phyloP scores from a whole-genome alignment of 768 basidiomycete species.

The Boletus vermiculosoides region DNA sequence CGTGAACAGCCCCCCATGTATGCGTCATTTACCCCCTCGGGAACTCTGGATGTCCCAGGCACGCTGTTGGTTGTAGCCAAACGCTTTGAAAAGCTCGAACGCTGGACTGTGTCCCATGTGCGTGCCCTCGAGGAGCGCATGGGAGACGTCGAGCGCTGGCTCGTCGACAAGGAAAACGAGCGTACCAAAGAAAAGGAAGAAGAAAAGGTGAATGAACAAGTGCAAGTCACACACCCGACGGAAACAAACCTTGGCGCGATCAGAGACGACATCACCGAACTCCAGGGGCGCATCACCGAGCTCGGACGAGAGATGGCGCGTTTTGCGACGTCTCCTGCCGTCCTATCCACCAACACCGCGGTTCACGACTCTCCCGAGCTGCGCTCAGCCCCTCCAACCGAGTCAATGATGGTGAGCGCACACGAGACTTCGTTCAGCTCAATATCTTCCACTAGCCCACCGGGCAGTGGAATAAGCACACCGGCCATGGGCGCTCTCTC shows the following conservation, averaged over 20 bases:
- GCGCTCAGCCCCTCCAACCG: conserved; percentile 45
- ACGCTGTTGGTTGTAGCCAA: conserved; percentile 71
- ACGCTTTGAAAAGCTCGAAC: conserved; percentile 86
- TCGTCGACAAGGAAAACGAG: conserved; percentile 80
- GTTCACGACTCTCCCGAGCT: conserved; percentile 44
- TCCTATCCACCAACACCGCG: conserved; percentile 47
- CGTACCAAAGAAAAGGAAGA: conserved; percentile 43
- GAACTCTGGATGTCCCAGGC: conserved; percentile 69
- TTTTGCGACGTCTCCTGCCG: conserved; percentile 51
- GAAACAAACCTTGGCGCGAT: conserved; percentile 49
- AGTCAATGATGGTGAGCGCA: conserved; percentile 42
- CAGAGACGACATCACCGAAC: conserved; percentile 67
- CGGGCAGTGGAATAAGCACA: conserved; percentile 12
- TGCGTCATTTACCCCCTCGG: conserved; percentile 69
- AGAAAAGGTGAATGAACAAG: conserved; percentile 8
- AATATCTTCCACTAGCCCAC: conserved; percentile 13
- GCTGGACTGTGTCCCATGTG: conserved; percentile 87
- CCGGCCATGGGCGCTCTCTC: conserved; percentile 15
- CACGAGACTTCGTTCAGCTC: conserved; percentile 27
- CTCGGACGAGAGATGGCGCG: conserved; percentile 81
- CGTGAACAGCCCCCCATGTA: conserved; percentile 68
- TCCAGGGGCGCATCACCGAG: conserved; percentile 71
- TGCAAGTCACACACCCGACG: conserved; percentile 15
- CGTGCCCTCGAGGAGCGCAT: conserved; percentile 88
- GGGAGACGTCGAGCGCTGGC: conserved; percentile 88